Base-by-base conservation (phyloP, 306 rosid species). In the Fagus sylvatica region DNA sequence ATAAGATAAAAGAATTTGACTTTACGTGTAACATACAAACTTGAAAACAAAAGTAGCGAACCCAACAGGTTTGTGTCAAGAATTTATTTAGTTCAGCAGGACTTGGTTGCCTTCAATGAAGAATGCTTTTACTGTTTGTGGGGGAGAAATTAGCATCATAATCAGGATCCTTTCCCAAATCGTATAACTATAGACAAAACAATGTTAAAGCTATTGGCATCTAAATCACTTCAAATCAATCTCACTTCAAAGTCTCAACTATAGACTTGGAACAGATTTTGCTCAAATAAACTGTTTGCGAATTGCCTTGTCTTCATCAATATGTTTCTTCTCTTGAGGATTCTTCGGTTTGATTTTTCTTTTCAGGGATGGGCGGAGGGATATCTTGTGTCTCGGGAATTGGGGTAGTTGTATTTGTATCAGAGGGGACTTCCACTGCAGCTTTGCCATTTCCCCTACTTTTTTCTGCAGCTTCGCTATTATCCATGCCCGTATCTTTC, bases 291-390 rank as follows among this genome's bases (percentile, higher is more conserved):
- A 76, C 73, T 81, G 84, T 77, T 94, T 86, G 74, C 87, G 87
- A 69, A 85, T 71, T 65, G 86, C 83, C 79, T 87, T 86, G 32
- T 92, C 92, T 70, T 85, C 89, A 9, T 89, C 90, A 72, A 81
- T 82, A 79, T 74, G 83, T 66, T 84, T 87, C 82, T 87, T 84
- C 88, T 91, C 94, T 74, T 40, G 70, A 53, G 22, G 78, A 69
- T 86, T 74, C 79, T 76, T 87, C 34, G 93, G 83, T 76, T 80
- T 81, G 71, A 77, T 10, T 80, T 87, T 84, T 72, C 89, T 85
- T 81, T 85, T 87, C 93, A 3, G 89, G 80, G 66, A 87, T 82
- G 15, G 83, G 91, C 64, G 51, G 51, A 73, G 83, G 53, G 84
- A 73, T 30, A 28, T 59, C 39, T 19, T 46, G 43, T 41, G 84